Conservation (phyloP, 192 early-diverging fungal genomes). For the Coemansia sp. region DNA sequence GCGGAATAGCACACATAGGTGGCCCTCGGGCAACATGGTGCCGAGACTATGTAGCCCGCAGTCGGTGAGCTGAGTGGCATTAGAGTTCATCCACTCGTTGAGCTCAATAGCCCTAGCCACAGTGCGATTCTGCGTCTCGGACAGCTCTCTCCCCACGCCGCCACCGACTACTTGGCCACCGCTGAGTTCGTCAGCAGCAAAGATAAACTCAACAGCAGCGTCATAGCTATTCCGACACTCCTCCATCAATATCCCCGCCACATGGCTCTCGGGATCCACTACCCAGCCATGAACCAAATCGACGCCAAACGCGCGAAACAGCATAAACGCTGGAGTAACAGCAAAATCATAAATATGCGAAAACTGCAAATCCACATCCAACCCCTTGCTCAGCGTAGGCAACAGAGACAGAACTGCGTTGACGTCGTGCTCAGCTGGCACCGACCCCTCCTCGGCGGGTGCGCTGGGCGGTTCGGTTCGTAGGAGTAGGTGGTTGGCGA, state of each 20-base stretch:
- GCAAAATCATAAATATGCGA: conserved; percentile 69
- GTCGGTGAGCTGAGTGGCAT: conserved; percentile 81
- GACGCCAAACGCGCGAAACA: conserved; percentile 81
- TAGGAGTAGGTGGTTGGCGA: conserved; percentile 73
- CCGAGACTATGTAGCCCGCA: conserved; percentile 69
- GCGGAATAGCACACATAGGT: conserved; percentile 80
- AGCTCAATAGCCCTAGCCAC: conserved; percentile 51
- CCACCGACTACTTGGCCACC: conserved; percentile 9
- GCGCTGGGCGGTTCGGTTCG: conserved; percentile 1
- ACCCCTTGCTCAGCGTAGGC: conserved; percentile 32
- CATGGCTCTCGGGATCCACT: conserved; percentile 61
- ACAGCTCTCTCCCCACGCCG: background rate
- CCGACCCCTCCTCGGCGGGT: background rate
- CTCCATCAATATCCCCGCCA: conserved; percentile 57
- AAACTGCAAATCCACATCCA: conserved; percentile 89
- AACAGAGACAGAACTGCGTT: conserved; percentile 24
- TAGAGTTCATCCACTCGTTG: conserved; percentile 69
- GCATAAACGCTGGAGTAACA: conserved; percentile 55
- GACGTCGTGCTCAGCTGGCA: background rate
- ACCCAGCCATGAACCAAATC: conserved; percentile 91
- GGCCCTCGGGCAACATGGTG: conserved; percentile 57
- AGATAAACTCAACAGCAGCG: conserved; percentile 72
- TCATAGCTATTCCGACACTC: conserved; percentile 70
- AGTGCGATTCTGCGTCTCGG: conserved; percentile 6
- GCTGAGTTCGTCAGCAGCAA: conserved; percentile 58